Percentiles rank a stretch among this genome's conserved stretches.
These are phyloP conservation scores for Prunus kanzakura DNA, from an alignment of 306 rosid genomes.

Conservation along the genomic window DNA sequence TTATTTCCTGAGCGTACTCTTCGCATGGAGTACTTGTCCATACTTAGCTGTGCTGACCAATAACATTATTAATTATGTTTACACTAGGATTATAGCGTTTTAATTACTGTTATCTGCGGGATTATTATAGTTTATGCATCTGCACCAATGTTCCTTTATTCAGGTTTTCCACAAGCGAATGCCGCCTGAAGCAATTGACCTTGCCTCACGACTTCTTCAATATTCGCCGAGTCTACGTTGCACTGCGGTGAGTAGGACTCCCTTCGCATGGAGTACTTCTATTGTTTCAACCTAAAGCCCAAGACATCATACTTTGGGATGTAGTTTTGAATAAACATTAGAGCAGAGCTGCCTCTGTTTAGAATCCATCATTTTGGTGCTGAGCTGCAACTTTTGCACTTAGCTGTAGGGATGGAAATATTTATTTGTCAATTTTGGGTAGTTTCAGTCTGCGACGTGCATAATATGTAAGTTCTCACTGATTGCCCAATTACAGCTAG, in stretches of 20 bases:
- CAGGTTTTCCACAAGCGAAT: constrained; percentile 90
- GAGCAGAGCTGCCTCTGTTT: neutral
- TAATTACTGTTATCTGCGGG: neutral
- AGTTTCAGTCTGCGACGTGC: constrained; percentile 1
- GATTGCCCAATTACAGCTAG: constrained; percentile 57
- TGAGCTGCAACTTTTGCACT: constrained; percentile 6
- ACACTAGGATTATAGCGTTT: neutral
- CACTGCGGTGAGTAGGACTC: constrained; percentile 66
- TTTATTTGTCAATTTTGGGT: constrained; percentile 3
- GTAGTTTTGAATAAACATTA: neutral
- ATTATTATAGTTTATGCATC: constrained; percentile 16
- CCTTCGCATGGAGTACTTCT: neutral
- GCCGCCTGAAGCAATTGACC: constrained; percentile 99
- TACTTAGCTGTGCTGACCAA: neutral
- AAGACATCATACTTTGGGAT: neutral
- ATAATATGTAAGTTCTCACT: constrained; percentile 1
- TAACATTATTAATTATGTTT: neutral
- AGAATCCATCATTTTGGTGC: constrained; percentile 15
- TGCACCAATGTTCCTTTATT: constrained; percentile 18
- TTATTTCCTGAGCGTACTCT: neutral
- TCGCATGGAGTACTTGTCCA: neutral
- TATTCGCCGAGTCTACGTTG: constrained; percentile 96
- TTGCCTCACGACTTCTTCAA: constrained; percentile 94
- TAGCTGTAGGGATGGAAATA: constrained; percentile 2
- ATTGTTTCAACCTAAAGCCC: constrained; percentile 6